Evolutionary conservation across 331 rosid species (phyloP).

Genomic region (Malus hybrid): DNA sequence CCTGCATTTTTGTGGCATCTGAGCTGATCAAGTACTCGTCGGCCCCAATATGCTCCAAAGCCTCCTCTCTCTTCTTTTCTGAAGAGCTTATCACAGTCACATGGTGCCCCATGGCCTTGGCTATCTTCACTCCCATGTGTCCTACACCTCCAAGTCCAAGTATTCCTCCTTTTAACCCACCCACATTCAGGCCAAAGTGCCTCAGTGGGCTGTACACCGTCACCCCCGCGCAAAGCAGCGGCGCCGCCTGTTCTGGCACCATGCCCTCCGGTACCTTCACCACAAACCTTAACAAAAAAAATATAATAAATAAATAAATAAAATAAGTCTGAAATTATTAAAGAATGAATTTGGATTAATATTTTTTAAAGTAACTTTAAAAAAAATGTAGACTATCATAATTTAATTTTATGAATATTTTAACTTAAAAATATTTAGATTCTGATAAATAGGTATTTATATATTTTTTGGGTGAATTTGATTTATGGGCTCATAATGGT

Average conservation of each 20-base stretch:
- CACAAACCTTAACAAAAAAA: slow-evolving; percentile 43
- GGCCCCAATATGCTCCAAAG: slow-evolving; percentile 69
- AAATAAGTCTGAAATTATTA: no score
- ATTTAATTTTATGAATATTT: no score
- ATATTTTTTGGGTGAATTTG: no score
- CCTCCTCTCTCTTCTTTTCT: slow-evolving; percentile 67
- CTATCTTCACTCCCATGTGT: slow-evolving; percentile 81
- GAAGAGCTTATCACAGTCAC: slow-evolving; percentile 92
- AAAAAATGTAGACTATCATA: no score
- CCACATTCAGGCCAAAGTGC: slow-evolving; percentile 58
- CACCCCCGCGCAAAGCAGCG: slow-evolving; percentile 76
- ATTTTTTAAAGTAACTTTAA: no score
- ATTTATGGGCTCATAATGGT: no score
- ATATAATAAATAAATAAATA: no score
- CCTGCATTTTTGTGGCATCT: slow-evolving; percentile 48
- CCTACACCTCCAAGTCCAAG: slow-evolving; percentile 93
- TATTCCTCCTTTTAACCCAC: slow-evolving; percentile 67
- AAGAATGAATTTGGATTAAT: no score
- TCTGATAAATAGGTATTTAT: no score
- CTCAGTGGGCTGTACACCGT: slow-evolving; percentile 70
- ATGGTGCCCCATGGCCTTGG: slow-evolving; percentile 83
- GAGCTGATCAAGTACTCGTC: slow-evolving; percentile 70
- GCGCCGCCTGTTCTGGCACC: slow-evolving; percentile 71
- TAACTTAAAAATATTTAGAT: no score
- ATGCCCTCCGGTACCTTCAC: slow-evolving; percentile 72